Percentiles rank a stretch among this genome's conserved stretches.
These are phyloP conservation scores for Nematodospora anomalae DNA, from an alignment of 1,139 yeast species.

Conservation along the genomic window DNA sequence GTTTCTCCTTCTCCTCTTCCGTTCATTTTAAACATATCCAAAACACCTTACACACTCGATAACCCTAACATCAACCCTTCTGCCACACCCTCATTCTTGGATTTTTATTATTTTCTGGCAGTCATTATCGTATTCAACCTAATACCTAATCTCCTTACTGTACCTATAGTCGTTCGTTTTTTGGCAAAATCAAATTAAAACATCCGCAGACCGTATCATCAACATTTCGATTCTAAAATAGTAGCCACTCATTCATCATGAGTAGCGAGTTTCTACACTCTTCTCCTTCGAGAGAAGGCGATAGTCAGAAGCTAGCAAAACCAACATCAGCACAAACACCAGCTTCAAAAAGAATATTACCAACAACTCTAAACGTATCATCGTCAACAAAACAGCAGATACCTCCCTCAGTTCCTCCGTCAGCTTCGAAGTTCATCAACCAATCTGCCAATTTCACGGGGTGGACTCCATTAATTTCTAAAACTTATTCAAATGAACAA, in stretches of 20 bases:
- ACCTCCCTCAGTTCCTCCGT: conserved; percentile 25
- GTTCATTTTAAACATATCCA: too few relatives aligned
- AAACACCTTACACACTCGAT: too few relatives aligned
- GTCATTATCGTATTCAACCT: too few relatives aligned
- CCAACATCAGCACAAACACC: conserved; percentile 10
- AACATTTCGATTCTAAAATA: not conserved
- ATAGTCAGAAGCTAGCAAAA: conserved; percentile 1
- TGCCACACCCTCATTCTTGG: too few relatives aligned
- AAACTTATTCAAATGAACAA: conserved; percentile 40
- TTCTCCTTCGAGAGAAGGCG: conserved; percentile 29
- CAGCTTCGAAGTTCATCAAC: conserved; percentile 25
- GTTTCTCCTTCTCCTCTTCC: too few relatives aligned
- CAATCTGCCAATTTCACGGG: conserved; percentile 30
- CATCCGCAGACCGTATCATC: not conserved
- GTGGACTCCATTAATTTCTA: conserved; percentile 48
- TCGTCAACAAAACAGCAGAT: conserved; percentile 9
- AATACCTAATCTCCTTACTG: too few relatives aligned
- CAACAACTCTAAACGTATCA: conserved; percentile 8
- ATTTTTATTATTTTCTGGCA: too few relatives aligned
- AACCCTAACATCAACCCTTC: too few relatives aligned
- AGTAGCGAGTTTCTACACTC: conserved; percentile 35
- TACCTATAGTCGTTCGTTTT: too few relatives aligned
- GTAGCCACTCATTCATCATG: conserved; percentile 21
- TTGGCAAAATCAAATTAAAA: not conserved
- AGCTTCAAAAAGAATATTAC: conserved; percentile 9